Conservation (phyloP, 2,329 filamentous ascomycete genomes). For the Exophiala alcalophila region DNA sequence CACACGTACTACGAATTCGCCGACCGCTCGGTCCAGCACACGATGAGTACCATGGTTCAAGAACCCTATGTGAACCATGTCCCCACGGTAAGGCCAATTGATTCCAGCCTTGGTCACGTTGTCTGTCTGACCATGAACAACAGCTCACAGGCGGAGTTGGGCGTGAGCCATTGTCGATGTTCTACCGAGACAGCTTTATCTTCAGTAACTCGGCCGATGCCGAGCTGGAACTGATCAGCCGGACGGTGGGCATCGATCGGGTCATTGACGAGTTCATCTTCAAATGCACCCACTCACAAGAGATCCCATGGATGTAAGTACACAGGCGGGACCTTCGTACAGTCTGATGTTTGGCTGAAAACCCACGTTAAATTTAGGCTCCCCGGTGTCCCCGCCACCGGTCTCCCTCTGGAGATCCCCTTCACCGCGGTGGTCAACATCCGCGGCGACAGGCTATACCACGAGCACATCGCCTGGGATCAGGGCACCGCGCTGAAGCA, state of each 20-base stretch:
- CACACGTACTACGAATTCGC: constrained; percentile 70
- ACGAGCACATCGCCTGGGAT: constrained; percentile 70
- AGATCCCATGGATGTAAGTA: constrained; percentile 62
- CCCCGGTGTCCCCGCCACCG: no score
- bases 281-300: constrained; percentile 60
- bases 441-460: constrained; percentile 63
- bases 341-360: no score
- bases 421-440: constrained; percentile 58
- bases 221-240: constrained; percentile 64
- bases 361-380: no score
- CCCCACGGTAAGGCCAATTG: constrained; percentile 60
- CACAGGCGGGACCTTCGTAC: no score
- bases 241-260: constrained; percentile 68
- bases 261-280: constrained; percentile 71
- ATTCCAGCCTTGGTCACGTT: no score
- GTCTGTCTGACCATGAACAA: no score
- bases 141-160: constrained; percentile 66
- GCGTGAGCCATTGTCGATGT: constrained; percentile 57
- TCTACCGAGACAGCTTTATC: constrained; percentile 72
- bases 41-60: constrained; percentile 75
- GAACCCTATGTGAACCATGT: constrained; percentile 77
- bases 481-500: constrained; percentile 61
- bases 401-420: neutral
- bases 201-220: constrained; percentile 68
- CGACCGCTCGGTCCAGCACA: constrained; percentile 64